Evolutionary conservation across 331 rosid genomes (phyloP).

Genomic region (Cydonia oblonga): DNA sequence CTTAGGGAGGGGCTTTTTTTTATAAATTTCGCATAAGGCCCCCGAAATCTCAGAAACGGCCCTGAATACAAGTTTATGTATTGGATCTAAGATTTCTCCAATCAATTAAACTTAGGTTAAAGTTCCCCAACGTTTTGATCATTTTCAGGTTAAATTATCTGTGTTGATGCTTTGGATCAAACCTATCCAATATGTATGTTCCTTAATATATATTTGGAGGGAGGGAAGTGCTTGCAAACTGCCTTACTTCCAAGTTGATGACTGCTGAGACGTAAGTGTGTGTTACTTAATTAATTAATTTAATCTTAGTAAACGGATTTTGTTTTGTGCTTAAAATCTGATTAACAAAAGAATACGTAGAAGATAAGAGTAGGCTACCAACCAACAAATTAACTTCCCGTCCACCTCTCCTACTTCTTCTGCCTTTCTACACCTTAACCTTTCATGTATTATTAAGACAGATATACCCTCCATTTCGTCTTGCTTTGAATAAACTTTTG

Average conservation of each 20-base stretch:
- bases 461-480: slow-evolving; percentile 3
- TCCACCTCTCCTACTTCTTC: slow-evolving; percentile 42
- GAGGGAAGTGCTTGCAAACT: too few relatives aligned
- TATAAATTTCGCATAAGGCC: too few relatives aligned
- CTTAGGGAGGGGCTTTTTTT: too few relatives aligned
- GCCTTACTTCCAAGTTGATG: too few relatives aligned
- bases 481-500: neutral
- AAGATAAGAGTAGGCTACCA: slow-evolving; percentile 62
- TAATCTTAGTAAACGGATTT: neutral
- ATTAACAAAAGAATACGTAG: slow-evolving; percentile 16
- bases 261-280: neutral
- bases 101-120: neutral
- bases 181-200: neutral
- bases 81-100: neutral
- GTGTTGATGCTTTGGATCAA: neutral
- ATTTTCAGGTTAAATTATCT: neutral
- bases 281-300: neutral
- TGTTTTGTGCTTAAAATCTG: neutral
- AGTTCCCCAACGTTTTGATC: neutral
- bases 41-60: too few relatives aligned
- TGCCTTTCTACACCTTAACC: neutral
- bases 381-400: slow-evolving; percentile 45
- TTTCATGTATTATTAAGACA: neutral
- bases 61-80: neutral
- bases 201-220: too few relatives aligned